Evolutionary conservation across 805 yeast species (phyloP), one percentile per base, ranked within the genome.

Genomic region (Suhomyces pyralidae): DNA sequence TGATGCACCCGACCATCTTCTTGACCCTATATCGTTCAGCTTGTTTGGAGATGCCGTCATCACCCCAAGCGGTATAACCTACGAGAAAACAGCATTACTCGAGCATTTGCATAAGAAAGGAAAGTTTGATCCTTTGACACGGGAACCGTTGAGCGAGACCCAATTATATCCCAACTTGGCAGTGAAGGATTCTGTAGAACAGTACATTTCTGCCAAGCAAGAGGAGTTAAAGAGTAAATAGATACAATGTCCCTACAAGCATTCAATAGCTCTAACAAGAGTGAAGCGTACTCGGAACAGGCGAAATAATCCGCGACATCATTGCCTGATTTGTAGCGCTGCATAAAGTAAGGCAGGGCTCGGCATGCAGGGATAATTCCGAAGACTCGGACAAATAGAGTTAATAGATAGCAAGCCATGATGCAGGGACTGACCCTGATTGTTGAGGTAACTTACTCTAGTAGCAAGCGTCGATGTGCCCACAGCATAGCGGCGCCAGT

Each of bases 81-180:
- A 59, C 49, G 62, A 59, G 28, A 55, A 54, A 36, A 44, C 48
- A 2, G 32, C 40, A 19, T 30, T 59, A 20, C 15, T 58, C 6
- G 54, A 52, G 28, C 57, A 59, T 28, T 30, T 59, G 7, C 48
- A 46, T 10, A 52, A 46, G 10, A 52, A 54, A 26, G 61, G 59
- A 10, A 45, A 64, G 15, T 68, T 61, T 32, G 81, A 77, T 57
- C 81, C 81, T 5, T 58, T 78, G 38, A 70, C 79, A 1, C 62
- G 79, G 51, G 61, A 63, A 51, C 65, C 68, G 2, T 58, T 77
- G 34, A 59, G 55, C 12, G 67, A 66, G 22, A 53, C 54, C 28
- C 76, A 78, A 40, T 55, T 77, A 30, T 64, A 71, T 34, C 78
- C 80, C 1, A 77, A 78, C 51, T 55, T 75, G 49, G 74, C 69